phyloP scores from a whole-genome alignment of 1,284 basidiomycete genomes.

The Agaricales sp. region DNA sequence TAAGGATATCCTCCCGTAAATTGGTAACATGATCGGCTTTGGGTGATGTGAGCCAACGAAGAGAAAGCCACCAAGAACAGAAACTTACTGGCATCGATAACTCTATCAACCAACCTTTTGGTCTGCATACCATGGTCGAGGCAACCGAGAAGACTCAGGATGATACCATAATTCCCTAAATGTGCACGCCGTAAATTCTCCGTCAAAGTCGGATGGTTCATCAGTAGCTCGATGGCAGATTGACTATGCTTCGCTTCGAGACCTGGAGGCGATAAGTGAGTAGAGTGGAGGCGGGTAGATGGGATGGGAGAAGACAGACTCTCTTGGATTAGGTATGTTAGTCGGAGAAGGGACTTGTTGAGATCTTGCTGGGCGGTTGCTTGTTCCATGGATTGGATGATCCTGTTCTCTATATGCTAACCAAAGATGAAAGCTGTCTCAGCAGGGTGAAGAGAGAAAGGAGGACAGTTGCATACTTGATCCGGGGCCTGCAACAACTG shows the following conservation, averaged over 20 bases:
- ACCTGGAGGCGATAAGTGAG: constrained; percentile 24
- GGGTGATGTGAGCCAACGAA: background rate
- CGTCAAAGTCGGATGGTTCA: constrained; percentile 68
- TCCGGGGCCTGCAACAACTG: background rate
- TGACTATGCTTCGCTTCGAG: constrained; percentile 51
- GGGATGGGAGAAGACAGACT: constrained; percentile 28
- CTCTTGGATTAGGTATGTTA: constrained; percentile 81
- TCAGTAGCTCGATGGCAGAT: constrained; percentile 76
- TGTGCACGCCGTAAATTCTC: constrained; percentile 82
- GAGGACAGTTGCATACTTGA: background rate
- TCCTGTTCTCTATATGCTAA: constrained; percentile 45
- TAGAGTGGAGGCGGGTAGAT: constrained; percentile 5
- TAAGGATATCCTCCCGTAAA: constrained; percentile 81
- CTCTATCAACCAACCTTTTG: constrained; percentile 80
- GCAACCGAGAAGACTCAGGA: constrained; percentile 83
- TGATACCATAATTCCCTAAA: constrained; percentile 83
- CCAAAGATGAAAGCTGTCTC: background rate
- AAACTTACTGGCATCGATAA: constrained; percentile 79
- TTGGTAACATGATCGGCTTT: constrained; percentile 78
- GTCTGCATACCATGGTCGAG: constrained; percentile 75
- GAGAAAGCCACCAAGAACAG: constrained; percentile 1
- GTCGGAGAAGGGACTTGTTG: constrained; percentile 70
- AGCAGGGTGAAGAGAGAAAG: too few species aligned
- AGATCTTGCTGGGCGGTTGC: constrained; percentile 78
- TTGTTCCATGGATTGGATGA: constrained; percentile 59